Percentiles rank a stretch among this genome's conserved stretches.
Conservation (phyloP, 2,329 filamentous ascomycete species). For the Aaosphaeria arxii region DNA sequence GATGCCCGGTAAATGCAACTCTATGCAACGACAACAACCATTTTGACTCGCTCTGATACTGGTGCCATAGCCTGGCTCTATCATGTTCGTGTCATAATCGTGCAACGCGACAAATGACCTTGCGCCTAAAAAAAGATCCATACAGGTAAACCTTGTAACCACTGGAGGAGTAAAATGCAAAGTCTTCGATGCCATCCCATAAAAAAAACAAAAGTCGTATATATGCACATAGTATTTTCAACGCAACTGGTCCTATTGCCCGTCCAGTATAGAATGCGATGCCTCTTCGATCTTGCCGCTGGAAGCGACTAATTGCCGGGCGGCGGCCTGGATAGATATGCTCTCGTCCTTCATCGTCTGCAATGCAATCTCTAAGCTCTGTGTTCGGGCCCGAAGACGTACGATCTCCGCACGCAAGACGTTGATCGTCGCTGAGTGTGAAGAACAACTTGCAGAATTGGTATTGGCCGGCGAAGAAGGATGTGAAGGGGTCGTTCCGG, state of each 20-base stretch:
- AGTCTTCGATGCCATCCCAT: no score
- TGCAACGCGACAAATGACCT: no score
- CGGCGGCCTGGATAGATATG: conserved; percentile 23
- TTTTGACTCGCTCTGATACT: no score
- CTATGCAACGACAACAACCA: no score
- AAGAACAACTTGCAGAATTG: not conserved
- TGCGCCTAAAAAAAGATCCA: no score
- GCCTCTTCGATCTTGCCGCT: conserved; percentile 22
- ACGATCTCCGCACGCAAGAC: conserved; percentile 29
- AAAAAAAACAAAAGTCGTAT: no score
- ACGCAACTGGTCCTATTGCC: not conserved
- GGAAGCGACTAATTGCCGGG: conserved; percentile 21
- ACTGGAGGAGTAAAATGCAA: no score
- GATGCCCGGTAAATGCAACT: no score
- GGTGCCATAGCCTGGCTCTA: no score
- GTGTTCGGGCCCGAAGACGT: conserved; percentile 26
- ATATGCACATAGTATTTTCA: no score
- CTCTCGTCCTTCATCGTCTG: conserved; percentile 26
- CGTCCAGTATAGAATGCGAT: not conserved
- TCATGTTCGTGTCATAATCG: no score
- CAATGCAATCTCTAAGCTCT: conserved; percentile 22
- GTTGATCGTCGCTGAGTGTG: conserved; percentile 21
- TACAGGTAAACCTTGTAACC: no score
- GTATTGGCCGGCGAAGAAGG: conserved; percentile 1
- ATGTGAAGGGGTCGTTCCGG: not conserved